These are phyloP conservation scores for Penicillium subrubescens DNA, from an alignment of 495 filamentous ascomycete genomes.

Conservation along the genomic window DNA sequence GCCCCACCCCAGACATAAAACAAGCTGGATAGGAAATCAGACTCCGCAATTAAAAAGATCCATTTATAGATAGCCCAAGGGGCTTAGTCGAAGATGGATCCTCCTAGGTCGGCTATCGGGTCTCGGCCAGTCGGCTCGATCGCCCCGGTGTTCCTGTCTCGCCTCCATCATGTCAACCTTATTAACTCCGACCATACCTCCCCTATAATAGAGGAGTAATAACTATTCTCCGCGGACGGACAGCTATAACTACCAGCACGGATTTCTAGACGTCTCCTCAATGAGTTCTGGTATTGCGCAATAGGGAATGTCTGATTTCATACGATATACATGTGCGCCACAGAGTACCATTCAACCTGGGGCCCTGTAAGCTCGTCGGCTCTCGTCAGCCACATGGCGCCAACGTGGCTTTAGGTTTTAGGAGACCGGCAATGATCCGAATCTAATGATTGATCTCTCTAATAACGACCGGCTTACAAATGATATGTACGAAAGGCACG, in stretches of 20 bases:
- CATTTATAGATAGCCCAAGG: too few species aligned
- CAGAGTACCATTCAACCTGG: background rate
- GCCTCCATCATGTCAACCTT: background rate
- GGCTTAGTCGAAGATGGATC: too few species aligned
- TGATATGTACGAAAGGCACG: too few species aligned
- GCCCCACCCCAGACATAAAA: background rate
- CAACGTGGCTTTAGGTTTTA: background rate
- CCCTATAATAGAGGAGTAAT: background rate
- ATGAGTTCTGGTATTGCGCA: background rate
- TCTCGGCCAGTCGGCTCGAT: constrained; percentile 19
- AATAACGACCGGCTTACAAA: too few species aligned
- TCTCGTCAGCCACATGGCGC: background rate
- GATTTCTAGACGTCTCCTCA: background rate
- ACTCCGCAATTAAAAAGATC: background rate
- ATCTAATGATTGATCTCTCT: too few species aligned
- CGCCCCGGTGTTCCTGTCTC: constrained; percentile 3
- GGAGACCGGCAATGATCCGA: too few species aligned
- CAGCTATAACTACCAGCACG: background rate
- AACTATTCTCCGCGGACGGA: background rate
- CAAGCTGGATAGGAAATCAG: background rate
- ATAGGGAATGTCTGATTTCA: background rate
- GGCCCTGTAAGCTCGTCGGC: background rate
- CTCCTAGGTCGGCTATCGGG: constrained; percentile 2
- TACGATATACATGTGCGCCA: background rate
- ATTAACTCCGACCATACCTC: background rate